These are phyloP conservation scores for Geotrichum bryndzae DNA, from an alignment of 1,139 yeast species.

Conservation along the genomic window DNA sequence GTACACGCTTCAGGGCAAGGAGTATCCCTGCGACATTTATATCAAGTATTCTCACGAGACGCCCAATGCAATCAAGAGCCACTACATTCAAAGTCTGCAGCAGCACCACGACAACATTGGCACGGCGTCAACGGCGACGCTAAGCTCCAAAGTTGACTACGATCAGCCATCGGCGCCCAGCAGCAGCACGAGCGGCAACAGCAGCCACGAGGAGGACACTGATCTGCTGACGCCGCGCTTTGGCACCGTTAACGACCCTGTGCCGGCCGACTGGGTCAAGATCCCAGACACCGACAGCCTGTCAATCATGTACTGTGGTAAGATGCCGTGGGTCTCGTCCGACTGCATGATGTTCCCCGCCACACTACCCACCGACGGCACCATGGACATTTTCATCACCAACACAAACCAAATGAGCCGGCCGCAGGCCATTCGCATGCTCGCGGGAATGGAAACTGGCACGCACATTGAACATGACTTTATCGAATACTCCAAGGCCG, in stretches of 20 bases:
- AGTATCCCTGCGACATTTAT: conserved; percentile 76
- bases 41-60: conserved; percentile 59
- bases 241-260: conserved; percentile 40
- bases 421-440: conserved; percentile 39
- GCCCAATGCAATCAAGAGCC: conserved; percentile 47
- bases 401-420: conserved; percentile 6
- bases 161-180: neutral
- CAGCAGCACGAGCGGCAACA: neutral
- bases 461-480: conserved; percentile 62
- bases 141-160: neutral
- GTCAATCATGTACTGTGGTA: conserved; percentile 79
- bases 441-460: conserved; percentile 66
- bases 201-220: neutral
- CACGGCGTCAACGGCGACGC: neutral
- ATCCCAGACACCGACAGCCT: conserved; percentile 47
- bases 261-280: conserved; percentile 64
- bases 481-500: conserved; percentile 70
- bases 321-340: conserved; percentile 82
- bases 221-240: conserved; percentile 21
- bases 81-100: conserved; percentile 36
- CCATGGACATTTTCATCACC: conserved; percentile 56
- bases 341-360: conserved; percentile 90
- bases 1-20: conserved; percentile 50
- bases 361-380: conserved; percentile 81
- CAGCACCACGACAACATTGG: neutral